These are phyloP conservation scores for Cerioporus squamosus DNA, from an alignment of 1,284 basidiomycete genomes.

Conservation along the genomic window DNA sequence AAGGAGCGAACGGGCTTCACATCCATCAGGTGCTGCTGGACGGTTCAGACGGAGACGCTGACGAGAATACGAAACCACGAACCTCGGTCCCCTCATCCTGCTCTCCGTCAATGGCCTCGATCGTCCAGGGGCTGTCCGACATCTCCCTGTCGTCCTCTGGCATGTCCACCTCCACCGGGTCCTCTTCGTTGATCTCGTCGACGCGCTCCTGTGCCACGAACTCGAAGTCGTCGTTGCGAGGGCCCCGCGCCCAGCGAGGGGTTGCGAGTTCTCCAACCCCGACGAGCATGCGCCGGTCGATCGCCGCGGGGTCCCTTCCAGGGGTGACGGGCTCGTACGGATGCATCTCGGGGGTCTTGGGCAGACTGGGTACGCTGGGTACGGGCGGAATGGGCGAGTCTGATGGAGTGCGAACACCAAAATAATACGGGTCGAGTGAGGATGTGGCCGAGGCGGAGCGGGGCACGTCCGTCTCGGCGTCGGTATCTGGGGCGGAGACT, in stretches of 20 bases:
- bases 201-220: constrained; percentile 39
- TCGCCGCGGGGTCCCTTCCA: constrained; percentile 77
- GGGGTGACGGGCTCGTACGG: constrained; percentile 67
- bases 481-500: constrained; percentile 40
- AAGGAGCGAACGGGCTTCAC: constrained; percentile 37
- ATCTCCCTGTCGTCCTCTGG: constrained; percentile 44
- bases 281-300: constrained; percentile 88
- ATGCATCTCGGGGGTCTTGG: constrained; percentile 48
- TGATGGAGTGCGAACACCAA: constrained; percentile 66
- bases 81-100: constrained; percentile 71
- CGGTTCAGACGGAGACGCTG: background rate
- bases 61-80: constrained; percentile 21
- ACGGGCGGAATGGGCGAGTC: constrained; percentile 60
- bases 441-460: constrained; percentile 72
- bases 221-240: constrained; percentile 38
- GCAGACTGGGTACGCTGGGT: constrained; percentile 28
- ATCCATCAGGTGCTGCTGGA: constrained; percentile 38
- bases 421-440: constrained; percentile 85
- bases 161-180: constrained; percentile 42
- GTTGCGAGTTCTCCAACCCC: constrained; percentile 96
- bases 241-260: constrained; percentile 81
- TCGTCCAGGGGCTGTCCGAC: constrained; percentile 84
- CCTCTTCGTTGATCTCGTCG: constrained; percentile 51
- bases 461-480: constrained; percentile 37
- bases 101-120: constrained; percentile 83